Conservation (phyloP, 148 eudicot species). For the Persicaria maculosa region DNA sequence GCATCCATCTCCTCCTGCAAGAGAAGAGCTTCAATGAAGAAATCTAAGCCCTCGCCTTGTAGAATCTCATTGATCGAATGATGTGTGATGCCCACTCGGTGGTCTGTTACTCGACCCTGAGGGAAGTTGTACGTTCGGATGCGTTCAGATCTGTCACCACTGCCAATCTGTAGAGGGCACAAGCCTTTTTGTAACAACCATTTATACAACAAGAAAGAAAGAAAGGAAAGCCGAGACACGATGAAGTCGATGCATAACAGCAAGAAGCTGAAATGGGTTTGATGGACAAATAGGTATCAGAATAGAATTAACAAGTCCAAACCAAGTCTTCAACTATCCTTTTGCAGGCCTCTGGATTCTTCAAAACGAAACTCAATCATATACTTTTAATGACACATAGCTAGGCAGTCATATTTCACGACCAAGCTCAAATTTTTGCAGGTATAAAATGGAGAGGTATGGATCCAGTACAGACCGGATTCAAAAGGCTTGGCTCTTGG, state of each 20-base stretch:
- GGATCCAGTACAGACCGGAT: too few species aligned
- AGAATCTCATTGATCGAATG: conserved; percentile 66
- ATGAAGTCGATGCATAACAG: too few species aligned
- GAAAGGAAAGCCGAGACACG: not conserved
- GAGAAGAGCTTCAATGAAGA: conserved; percentile 74
- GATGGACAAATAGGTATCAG: not conserved
- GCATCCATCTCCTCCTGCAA: conserved; percentile 89
- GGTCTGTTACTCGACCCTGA: conserved; percentile 96
- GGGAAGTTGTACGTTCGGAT: conserved; percentile 98
- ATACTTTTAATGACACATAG: too few species aligned
- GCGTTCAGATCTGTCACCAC: conserved; percentile 96
- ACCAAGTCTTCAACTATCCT: not conserved
- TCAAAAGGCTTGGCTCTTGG: not conserved
- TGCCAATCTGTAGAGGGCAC: conserved; percentile 54
- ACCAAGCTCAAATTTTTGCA: not conserved
- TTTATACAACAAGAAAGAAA: not conserved
- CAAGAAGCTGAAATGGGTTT: too few species aligned
- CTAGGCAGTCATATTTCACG: not conserved
- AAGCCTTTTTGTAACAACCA: not conserved
- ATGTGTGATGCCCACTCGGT: conserved; percentile 79
- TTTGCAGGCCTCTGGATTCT: not conserved
- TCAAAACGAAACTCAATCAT: too few species aligned
- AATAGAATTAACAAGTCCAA: not conserved
- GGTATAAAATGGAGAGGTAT: not conserved
- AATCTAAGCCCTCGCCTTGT: conserved; percentile 76